These are phyloP conservation scores for Candida berthetii DNA, from an alignment of 805 yeast genomes.

Conservation along the genomic window DNA sequence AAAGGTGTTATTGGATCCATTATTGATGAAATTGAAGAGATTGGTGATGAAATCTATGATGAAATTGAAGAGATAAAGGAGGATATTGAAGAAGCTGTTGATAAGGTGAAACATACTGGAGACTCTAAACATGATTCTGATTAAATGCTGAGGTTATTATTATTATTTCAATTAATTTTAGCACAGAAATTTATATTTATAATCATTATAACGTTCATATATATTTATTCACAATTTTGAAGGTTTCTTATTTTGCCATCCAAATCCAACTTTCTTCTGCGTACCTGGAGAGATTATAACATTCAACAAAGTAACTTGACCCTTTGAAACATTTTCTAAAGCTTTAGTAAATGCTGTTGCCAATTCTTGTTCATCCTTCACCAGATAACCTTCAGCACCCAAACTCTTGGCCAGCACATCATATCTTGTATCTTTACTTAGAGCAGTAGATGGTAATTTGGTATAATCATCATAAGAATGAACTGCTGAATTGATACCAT, in stretches of 20 bases:
- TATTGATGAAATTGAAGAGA: conserved; percentile 16
- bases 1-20: conserved; percentile 8
- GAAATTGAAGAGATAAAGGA: conserved; percentile 8
- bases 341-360: conserved; percentile 27
- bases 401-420: conserved; percentile 48
- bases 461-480: conserved; percentile 15
- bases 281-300: conserved; percentile 57
- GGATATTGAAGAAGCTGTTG: conserved; percentile 9
- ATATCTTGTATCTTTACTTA: conserved; percentile 50
- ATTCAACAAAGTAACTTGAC: conserved; percentile 43
- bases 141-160: not conserved
- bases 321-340: conserved; percentile 20
- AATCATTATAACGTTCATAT: not conserved
- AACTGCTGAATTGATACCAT: conserved; percentile 40
- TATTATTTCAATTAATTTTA: too few species aligned
- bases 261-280: conserved; percentile 50
- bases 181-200: not conserved
- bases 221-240: conserved; percentile 1
- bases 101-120: too few species aligned
- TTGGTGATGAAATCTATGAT: conserved; percentile 19
- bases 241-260: conserved; percentile 56
- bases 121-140: not conserved
- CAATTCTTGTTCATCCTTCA: conserved; percentile 35
- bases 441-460: conserved; percentile 52
- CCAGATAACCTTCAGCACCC: conserved; percentile 51